Evolutionary conservation across 2,329 filamentous ascomycete species (phyloP).

Genomic region (Pseudogymnoascus sp.): DNA sequence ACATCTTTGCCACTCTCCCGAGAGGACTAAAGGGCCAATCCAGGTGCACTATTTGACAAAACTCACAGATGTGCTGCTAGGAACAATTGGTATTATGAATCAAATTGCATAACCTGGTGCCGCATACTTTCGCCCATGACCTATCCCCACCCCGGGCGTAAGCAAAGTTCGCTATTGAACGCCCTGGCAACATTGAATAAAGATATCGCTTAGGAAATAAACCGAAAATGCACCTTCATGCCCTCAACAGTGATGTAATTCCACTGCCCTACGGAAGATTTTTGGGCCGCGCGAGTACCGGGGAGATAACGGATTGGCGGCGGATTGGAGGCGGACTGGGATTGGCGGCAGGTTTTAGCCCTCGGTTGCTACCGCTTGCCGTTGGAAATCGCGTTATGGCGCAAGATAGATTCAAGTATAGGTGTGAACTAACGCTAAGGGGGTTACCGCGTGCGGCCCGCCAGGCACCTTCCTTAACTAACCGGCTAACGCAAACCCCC

Average conservation of each 20-base stretch:
- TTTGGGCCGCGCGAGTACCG: background rate
- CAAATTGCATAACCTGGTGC: background rate
- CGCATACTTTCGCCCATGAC: background rate
- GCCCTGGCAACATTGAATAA: background rate
- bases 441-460: too few species aligned
- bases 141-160: background rate
- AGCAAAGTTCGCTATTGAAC: background rate
- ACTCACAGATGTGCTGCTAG: conserved; percentile 13
- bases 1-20: too few species aligned
- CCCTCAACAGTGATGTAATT: background rate
- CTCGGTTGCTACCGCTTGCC: background rate
- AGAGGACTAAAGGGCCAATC: conserved; percentile 17
- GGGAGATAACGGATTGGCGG: background rate
- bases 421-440: background rate
- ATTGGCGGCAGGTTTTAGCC: background rate
- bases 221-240: background rate
- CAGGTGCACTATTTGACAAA: conserved; percentile 21
- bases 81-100: background rate
- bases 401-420: background rate
- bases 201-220: background rate
- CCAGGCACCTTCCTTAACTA: background rate
- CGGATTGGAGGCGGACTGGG: background rate
- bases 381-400: background rate
- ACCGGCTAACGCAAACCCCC: background rate
- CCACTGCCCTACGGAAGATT: background rate